Base-by-base conservation (phyloP, 371 early-diverging fungal species). In the Mucor irregularis region DNA sequence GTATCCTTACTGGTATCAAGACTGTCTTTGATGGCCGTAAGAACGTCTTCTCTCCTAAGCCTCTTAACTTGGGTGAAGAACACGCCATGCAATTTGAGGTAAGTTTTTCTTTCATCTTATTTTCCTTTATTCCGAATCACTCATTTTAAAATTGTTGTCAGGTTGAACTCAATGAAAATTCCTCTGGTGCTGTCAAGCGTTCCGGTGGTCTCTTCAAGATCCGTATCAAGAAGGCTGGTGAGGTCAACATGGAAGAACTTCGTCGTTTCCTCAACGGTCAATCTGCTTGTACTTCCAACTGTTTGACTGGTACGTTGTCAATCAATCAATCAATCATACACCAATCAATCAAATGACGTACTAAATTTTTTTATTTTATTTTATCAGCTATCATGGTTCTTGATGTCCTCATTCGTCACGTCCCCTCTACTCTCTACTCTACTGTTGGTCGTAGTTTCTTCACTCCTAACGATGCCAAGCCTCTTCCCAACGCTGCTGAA, bases 361-460 rank as follows among this genome's bases (percentile, higher is more conserved):
- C 10, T 43, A 6, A 16, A 35, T 25, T 19, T 49, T 33, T 13
- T n/a, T n/a, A 7, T 16, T 2, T 31, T 11, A n/a, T n/a, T n/a
- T n/a, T n/a, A 30, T 7, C 80, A 49, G 89, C 90, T 25, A 87
- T 95, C 46, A 85, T 82, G 76, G 92, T 91, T 1, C 72, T 96
- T 35, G 96, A 96, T 57, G 83, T 92, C 17, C 70, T 95, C 4
- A 82, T 96, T 24, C 84, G 93, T 30, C 90, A 94, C 38, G 73
- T 87, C 10, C 90, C 94, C 13, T 85, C 91, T 7, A 65, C 86
- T 58, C 58, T 77, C 44, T 88, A 91, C 66, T 76, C 84, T 6
- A 90, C 86, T 16, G 86, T 94, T 21, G 94, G 93, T 19, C 84
- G 96, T 2, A 94, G 93, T 10, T 96, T 95, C 76, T 97, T 88